Evolutionary conservation across 495 filamentous ascomycete genomes (phyloP).

Genomic region (Penicillium roqueforti): DNA sequence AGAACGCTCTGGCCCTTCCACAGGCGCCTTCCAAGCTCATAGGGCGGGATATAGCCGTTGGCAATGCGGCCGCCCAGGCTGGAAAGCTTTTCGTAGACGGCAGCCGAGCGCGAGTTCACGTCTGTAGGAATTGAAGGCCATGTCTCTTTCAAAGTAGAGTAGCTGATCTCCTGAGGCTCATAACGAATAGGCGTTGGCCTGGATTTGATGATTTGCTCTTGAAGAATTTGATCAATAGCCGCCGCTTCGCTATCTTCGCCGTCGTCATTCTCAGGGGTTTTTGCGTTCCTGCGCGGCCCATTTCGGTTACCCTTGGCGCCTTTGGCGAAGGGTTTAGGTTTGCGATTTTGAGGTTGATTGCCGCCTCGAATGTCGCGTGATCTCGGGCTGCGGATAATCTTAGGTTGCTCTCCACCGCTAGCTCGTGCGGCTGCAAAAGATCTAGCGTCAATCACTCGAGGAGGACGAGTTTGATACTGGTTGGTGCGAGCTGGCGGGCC

Average conservation of each 20-base stretch:
- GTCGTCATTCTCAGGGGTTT: slow-evolving; percentile 19
- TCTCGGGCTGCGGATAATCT: slow-evolving; percentile 34
- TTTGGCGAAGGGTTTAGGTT: slow-evolving; percentile 13
- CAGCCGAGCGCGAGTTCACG: slow-evolving; percentile 24
- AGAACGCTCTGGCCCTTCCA: slow-evolving; percentile 40
- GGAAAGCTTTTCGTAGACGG: slow-evolving; percentile 37
- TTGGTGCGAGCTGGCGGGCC: slow-evolving; percentile 20
- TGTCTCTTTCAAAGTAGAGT: slow-evolving; percentile 33
- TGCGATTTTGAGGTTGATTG: slow-evolving; percentile 18
- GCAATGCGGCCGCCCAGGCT: slow-evolving; percentile 34
- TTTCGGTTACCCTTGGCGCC: slow-evolving; percentile 10
- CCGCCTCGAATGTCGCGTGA: slow-evolving; percentile 22
- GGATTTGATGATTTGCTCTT: slow-evolving; percentile 28
- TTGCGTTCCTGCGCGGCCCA: slow-evolving; percentile 5
- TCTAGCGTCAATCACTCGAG: slow-evolving; percentile 39
- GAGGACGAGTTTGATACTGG: slow-evolving; percentile 24
- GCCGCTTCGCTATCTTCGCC: slow-evolving; percentile 19
- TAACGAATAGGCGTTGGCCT: slow-evolving; percentile 35
- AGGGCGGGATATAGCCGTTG: slow-evolving; percentile 37
- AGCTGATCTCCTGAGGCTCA: slow-evolving; percentile 27
- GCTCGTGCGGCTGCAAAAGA: slow-evolving; percentile 34
- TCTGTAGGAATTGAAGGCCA: slow-evolving; percentile 43
- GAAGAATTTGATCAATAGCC: slow-evolving; percentile 32
- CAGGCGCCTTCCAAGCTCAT: slow-evolving; percentile 39
- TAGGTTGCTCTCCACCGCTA: slow-evolving; percentile 24